Evolutionary conservation across 2,329 filamentous ascomycete genomes (phyloP), one percentile per base, ranked within the genome.

Genomic region (Purpureocillium takamizusanense): DNA sequence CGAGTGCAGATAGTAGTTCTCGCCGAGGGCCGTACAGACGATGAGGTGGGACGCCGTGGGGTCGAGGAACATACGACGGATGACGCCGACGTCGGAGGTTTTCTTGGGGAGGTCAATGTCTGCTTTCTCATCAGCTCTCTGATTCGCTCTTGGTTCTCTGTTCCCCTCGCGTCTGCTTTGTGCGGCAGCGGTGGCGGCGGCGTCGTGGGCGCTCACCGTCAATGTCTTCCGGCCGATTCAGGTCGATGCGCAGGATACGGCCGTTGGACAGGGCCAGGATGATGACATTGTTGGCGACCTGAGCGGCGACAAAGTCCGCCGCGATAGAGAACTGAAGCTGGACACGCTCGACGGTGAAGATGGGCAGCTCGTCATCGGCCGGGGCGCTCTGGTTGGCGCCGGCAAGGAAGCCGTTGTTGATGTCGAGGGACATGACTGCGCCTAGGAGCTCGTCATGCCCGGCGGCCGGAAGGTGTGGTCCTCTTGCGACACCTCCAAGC

Each of bases 101-200:
- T 90, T 92, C 67, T 94, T 95, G 29, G 92, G 92, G 7, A 98
- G 78, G 60, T 98, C 92, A 59, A 98, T 95, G 63, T 98, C 90
- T 94, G 51, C 9, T 30, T 38, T 29, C 9, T 31, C 30, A n/a
- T 42, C 30, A 46, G 38, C 45, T 39, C 44, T 40, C 37, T n/a
- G n/a, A n/a, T n/a, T n/a, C n/a, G n/a, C n/a, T n/a, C n/a, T n/a
- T n/a, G n/a, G n/a, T n/a, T n/a, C n/a, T n/a, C n/a, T n/a, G n/a
- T n/a, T n/a, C n/a, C n/a, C n/a, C n/a, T n/a, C n/a, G n/a, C n/a
- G n/a, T n/a, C n/a, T n/a, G n/a, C n/a, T n/a, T n/a, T n/a, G n/a
- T n/a, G n/a, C n/a, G n/a, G n/a, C n/a, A n/a, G n/a, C n/a, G n/a
- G n/a, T n/a, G n/a, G n/a, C n/a, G n/a, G 11, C 31, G 6, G 27